phyloP scores from a whole-genome alignment of 257 asterid species.

The Gynochthodes officinalis region DNA sequence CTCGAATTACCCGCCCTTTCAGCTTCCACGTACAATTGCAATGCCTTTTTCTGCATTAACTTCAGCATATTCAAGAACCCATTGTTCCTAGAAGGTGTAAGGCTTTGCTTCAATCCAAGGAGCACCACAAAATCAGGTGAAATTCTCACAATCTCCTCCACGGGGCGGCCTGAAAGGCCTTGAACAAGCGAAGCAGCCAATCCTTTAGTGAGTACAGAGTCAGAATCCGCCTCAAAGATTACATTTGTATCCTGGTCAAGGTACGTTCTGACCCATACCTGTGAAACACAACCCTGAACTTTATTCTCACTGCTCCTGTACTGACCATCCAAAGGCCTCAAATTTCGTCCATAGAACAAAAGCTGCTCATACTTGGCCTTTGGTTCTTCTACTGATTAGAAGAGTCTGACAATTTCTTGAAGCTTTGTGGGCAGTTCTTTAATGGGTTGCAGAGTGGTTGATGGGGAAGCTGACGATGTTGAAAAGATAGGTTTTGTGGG shows the following conservation, averaged over 20 bases:
- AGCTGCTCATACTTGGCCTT: constrained; percentile 76
- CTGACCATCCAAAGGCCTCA: constrained; percentile 48
- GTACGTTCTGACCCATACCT: constrained; percentile 79
- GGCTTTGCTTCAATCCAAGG: constrained; percentile 72
- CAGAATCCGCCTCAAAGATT: constrained; percentile 85
- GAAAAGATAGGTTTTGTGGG: constrained; percentile 38
- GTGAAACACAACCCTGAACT: constrained; percentile 81
- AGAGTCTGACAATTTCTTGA: constrained; percentile 64
- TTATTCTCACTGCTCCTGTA: constrained; percentile 59
- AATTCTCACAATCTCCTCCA: constrained; percentile 64
- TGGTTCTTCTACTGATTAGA: constrained; percentile 59
- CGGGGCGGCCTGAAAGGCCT: constrained; percentile 72
- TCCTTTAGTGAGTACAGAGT: constrained; percentile 74
- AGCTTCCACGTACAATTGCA: constrained; percentile 53
- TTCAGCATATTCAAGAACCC: constrained; percentile 91
- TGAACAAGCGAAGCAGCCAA: constrained; percentile 82
- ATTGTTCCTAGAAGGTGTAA: constrained; percentile 75
- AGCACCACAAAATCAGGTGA: constrained; percentile 74
- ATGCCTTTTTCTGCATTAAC: constrained; percentile 78
- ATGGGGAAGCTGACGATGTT: constrained; percentile 30
- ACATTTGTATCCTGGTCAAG: constrained; percentile 58
- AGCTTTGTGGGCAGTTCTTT: constrained; percentile 78
- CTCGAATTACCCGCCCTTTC: constrained; percentile 36
- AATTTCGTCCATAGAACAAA: constrained; percentile 61
- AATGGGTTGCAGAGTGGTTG: constrained; percentile 51